Percentiles rank a stretch among this genome's conserved stretches.
Conservation (phyloP, 179 eudicot genomes). For the Gypsophila paniculata region DNA sequence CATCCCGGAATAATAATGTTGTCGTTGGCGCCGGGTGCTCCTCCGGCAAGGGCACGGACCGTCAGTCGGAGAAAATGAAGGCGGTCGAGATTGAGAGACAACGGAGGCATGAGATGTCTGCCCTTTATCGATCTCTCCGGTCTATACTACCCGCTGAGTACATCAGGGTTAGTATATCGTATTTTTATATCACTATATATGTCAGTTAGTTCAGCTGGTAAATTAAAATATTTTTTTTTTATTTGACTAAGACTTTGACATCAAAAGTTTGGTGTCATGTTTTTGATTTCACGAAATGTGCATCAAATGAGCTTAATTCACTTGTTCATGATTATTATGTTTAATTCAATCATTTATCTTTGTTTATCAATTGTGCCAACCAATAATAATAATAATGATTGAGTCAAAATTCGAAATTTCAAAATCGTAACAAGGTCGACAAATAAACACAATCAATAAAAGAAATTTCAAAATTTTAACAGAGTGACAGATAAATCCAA, state of each 20-base stretch:
- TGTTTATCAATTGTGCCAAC: not conserved
- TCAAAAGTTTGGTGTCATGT: too few species aligned
- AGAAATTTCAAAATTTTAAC: too few species aligned
- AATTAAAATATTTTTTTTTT: not conserved
- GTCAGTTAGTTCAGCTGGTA: not conserved
- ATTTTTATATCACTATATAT: too few species aligned
- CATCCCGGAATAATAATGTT: not conserved
- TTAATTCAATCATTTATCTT: too few species aligned
- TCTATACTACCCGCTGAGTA: slow-evolving; percentile 14
- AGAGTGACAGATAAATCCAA: too few species aligned
- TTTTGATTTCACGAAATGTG: too few species aligned
- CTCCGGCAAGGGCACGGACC: not conserved
- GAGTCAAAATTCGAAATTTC: too few species aligned
- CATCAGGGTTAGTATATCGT: slow-evolving; percentile 14
- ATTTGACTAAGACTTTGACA: too few species aligned
- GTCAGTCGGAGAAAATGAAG: not conserved
- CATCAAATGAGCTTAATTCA: too few species aligned
- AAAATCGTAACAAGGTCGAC: too few species aligned
- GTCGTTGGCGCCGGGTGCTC: not conserved
- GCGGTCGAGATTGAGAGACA: slow-evolving; percentile 17
- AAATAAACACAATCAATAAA: too few species aligned
- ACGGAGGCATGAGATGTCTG: slow-evolving; percentile 20
- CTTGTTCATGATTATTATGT: not conserved
- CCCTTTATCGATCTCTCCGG: slow-evolving; percentile 19
- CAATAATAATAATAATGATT: too few species aligned